Percentiles rank a stretch among this genome's conserved stretches.
Conservation (phyloP, 768 basidiomycete species). For the Psilocybe subaeruginosa region DNA sequence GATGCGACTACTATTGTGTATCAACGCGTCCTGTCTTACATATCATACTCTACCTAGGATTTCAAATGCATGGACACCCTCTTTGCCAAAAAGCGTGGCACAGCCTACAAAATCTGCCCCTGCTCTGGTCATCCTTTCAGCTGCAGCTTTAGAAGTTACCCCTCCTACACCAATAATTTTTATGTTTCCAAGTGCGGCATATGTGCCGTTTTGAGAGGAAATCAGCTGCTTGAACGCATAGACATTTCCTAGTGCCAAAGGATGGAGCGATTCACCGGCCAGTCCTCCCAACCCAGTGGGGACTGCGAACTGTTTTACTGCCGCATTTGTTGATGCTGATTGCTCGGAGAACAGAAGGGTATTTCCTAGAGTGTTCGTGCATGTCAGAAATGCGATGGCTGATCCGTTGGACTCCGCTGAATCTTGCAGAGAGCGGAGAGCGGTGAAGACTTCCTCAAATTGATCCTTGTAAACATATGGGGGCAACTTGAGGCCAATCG, state of each 20-base stretch:
- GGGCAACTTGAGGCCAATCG: constrained; percentile 79
- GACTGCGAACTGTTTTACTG: constrained; percentile 49
- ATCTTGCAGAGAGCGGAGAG: constrained; percentile 43
- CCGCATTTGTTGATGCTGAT: constrained; percentile 23
- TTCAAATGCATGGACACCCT: constrained; percentile 58
- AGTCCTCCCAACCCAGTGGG: constrained; percentile 72
- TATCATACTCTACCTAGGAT: constrained; percentile 25
- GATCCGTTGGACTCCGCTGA: constrained; percentile 13
- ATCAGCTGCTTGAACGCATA: constrained; percentile 61
- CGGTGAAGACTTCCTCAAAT: constrained; percentile 55
- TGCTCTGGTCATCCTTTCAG: constrained; percentile 68
- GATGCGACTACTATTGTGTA: neutral
- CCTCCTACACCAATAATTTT: constrained; percentile 84
- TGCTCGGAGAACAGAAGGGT: constrained; percentile 67
- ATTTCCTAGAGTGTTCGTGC: constrained; percentile 81
- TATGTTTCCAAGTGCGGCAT: constrained; percentile 47
- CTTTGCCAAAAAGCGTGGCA: constrained; percentile 54
- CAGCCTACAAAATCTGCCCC: constrained; percentile 75
- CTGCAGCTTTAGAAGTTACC: constrained; percentile 63
- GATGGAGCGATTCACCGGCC: constrained; percentile 76
- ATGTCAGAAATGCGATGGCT: constrained; percentile 75
- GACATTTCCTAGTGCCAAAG: constrained; percentile 81
- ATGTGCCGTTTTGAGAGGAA: constrained; percentile 31
- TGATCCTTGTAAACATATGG: constrained; percentile 70
- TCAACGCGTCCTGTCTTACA: neutral